Evolutionary conservation across 2,329 filamentous ascomycete species (phyloP), one percentile per base, ranked within the genome.

Genomic region (Mycogone perniciosa): DNA sequence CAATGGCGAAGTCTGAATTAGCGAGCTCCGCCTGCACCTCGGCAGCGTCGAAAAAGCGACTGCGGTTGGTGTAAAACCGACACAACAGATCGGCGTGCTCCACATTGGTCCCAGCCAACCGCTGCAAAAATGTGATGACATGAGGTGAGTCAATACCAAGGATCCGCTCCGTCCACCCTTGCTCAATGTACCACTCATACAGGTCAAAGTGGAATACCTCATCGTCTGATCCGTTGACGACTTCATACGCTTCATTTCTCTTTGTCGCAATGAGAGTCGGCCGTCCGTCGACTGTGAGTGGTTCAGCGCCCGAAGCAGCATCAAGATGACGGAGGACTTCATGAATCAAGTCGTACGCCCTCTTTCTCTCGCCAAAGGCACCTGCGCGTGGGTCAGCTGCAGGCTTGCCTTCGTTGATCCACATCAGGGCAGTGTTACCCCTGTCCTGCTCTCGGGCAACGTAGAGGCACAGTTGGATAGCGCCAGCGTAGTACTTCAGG

Each of bases 181-280:
- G 85, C 48, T 79, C 71, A 58, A 97, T 84, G 68, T 99, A 99
- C 92, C 93, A 99, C 62, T 96, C 91, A 65, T 96, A 99, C n/a
- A 99, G 77, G 61, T 89, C 89, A 54, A 89, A 95, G 66, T 97
- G 86, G 73, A 99, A 99, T 4, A 96, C 88, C 62, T 96, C 89
- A 59, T 99, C 93, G 10, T 85, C 80, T 0, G 92, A 95, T 52
- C 80, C 81, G 63, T 95, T 89, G 60, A 99, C 90, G 2, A 96
- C 88, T 41, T 85, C 81, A 68, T 97, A 96, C 0, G 93, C 92
- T 71, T 99, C 92, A 45, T 82, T 81, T 57, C 88, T 81, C 67
- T 93, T 89, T 43, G 85, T 91, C 2, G 85, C 83, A 20, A 88
- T 80, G 9, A 89, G 68, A 0, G 89, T 91, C 46, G 81, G 79